A percentile compares a stretch with the other conserved stretches of the same genome.
Evolutionary conservation across 2,329 filamentous ascomycete species (phyloP).

Genomic region (Helminthosporium solani): DNA sequence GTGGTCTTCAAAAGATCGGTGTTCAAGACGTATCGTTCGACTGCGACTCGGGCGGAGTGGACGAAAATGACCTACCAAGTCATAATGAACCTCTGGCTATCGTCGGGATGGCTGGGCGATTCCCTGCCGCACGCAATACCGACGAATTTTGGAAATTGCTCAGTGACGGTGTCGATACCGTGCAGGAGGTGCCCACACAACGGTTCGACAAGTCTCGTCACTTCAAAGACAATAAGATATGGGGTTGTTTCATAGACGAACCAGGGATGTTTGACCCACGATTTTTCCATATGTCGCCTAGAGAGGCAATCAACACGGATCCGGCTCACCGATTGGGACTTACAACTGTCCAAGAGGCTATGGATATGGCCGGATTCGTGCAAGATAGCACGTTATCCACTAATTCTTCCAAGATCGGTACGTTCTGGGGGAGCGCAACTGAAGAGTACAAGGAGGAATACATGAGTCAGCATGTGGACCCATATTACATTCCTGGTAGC

Average conservation of each 20-base stretch:
- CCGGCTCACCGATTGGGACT: constrained; percentile 18
- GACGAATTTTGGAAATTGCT: no score
- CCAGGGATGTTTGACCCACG: constrained; percentile 22
- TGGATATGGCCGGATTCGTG: constrained; percentile 24
- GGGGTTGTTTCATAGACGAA: constrained; percentile 22
- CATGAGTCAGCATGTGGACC: constrained; percentile 44
- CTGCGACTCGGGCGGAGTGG: no score
- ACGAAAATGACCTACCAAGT: no score
- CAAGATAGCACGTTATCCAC: constrained; percentile 26
- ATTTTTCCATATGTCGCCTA: constrained; percentile 27
- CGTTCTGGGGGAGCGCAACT: constrained; percentile 33
- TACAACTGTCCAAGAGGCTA: constrained; percentile 20
- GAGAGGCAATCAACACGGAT: constrained; percentile 21
- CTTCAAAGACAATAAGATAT: no score
- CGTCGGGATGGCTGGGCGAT: no score
- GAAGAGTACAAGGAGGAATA: constrained; percentile 34
- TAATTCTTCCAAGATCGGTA: constrained; percentile 28
- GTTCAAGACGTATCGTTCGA: no score
- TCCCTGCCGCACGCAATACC: no score
- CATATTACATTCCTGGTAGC: constrained; percentile 57
- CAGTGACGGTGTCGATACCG: no score
- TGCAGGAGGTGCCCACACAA: no score
- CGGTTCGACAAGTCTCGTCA: no score
- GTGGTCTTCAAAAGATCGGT: no score
- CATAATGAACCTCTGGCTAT: no score